Percentiles rank a stretch among this genome's conserved stretches.
These are phyloP conservation scores for Discostella stelligeroides DNA, from an alignment of 108 stramenopile species.

Conservation along the genomic window DNA sequence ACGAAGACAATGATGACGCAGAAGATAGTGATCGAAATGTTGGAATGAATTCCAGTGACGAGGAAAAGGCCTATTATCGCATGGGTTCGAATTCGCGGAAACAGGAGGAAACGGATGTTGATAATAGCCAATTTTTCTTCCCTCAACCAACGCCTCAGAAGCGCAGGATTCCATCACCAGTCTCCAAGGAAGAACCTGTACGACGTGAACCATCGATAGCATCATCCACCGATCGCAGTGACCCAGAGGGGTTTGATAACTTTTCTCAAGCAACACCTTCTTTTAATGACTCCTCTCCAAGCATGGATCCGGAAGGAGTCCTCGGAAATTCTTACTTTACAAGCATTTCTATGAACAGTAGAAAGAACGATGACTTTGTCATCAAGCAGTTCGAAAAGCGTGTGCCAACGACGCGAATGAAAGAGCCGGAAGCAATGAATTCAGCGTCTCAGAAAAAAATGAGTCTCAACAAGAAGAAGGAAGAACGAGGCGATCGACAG, in stretches of 20 bases:
- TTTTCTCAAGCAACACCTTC: too few species aligned
- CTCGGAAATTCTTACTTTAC: background rate
- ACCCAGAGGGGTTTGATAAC: too few species aligned
- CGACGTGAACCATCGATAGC: too few species aligned
- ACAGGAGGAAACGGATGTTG: too few species aligned
- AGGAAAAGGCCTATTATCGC: background rate
- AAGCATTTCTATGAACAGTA: background rate
- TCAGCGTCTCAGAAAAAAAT: background rate
- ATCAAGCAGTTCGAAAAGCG: background rate
- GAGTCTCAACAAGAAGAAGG: background rate
- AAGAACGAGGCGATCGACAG: background rate
- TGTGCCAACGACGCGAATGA: background rate
- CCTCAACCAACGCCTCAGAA: too few species aligned
- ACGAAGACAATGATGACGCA: conserved; percentile 1
- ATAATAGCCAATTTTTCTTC: too few species aligned
- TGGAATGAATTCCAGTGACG: background rate
- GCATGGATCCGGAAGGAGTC: background rate
- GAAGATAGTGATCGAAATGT: background rate
- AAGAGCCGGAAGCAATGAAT: background rate
- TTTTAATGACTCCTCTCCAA: too few species aligned
- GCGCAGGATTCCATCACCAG: too few species aligned
- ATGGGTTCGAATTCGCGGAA: too few species aligned
- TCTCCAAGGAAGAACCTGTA: background rate
- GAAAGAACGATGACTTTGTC: background rate
- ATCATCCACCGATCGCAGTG: too few species aligned